Evolutionary conservation across 345 rosid species (phyloP), one percentile per base, ranked within the genome.

Genomic region (Reutealis trisperma): DNA sequence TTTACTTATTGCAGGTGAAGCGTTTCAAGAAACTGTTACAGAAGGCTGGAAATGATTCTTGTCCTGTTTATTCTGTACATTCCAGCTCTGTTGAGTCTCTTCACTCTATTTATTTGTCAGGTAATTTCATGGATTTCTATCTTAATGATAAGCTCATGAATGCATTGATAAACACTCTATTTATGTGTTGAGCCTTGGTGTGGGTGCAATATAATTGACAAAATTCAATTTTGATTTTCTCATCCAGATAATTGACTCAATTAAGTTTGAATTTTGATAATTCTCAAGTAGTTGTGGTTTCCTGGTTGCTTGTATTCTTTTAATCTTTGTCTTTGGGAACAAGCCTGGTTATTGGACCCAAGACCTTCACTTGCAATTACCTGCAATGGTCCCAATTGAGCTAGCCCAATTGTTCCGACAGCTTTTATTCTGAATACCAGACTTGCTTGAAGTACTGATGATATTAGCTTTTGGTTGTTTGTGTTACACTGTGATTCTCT

Each of bases 11-110:
- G 81, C 87, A 93, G 98, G 93, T 88, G 55, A 93, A 83, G 78
- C 93, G 92, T 47, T 93, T 96, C 83, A 83, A 85, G 76, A 91
- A 89, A 85, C 58, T 92, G 77, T 75, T 93, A 71, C 88, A 80
- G 87, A 93, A 93, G 86, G 95, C 90, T 62, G 92, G 87, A 78
- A 86, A 73, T 67, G 84, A 83, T 70, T 86, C 92, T 16, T 92
- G 93, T 84, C 87, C 93, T 57, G 78, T 54, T 73, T 82, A 87
- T 79, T 59, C 90, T 24, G 68, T 96, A 78, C 85, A 88, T 30
- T 75, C 90, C 9, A 9, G 73, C 64, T 86, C 87, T 65, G 69
- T 93, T 0, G 95, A 88, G 80, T 75, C 89, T 15, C 82, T 91
- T 70, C 89, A 27, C 59, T 60, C 82, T 41, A 70, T 24, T 77